Percentiles rank a stretch among this genome's conserved stretches.
Evolutionary conservation across 164 flowering plant species (phyloP).

Genomic region (Vitis rotundifolia): DNA sequence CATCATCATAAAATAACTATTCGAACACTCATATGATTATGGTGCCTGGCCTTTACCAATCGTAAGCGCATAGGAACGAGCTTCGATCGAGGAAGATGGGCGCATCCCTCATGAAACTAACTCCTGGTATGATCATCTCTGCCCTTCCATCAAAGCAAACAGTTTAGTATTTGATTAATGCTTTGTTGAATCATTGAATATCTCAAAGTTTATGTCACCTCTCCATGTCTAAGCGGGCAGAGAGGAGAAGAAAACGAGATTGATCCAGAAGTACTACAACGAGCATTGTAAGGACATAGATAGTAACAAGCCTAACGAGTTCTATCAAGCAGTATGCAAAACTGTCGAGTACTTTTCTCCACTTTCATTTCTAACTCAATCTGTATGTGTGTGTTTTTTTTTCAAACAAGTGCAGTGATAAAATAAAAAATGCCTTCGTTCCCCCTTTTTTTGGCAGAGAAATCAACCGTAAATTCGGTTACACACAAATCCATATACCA

Average conservation of each 20-base stretch:
- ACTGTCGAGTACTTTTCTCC: conserved; percentile 37
- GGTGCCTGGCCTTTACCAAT: too few relatives aligned
- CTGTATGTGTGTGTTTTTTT: background rate
- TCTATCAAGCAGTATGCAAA: conserved; percentile 44
- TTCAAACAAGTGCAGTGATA: background rate
- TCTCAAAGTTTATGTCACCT: too few relatives aligned
- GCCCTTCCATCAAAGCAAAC: background rate
- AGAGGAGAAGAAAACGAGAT: conserved; percentile 24
- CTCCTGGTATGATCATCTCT: conserved; percentile 20
- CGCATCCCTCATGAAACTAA: conserved; percentile 19
- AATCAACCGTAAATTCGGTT: conserved; percentile 39
- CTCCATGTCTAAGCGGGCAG: conserved; percentile 2
- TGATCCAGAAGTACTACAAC: conserved; percentile 18
- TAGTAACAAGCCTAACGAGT: background rate
- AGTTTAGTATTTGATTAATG: background rate
- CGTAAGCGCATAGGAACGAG: too few relatives aligned
- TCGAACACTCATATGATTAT: background rate
- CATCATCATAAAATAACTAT: background rate
- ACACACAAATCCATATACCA: conserved; percentile 50
- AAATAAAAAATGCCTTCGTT: background rate
- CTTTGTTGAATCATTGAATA: background rate
- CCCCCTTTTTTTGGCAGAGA: conserved; percentile 26
- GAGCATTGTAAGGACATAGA: background rate
- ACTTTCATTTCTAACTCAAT: background rate
- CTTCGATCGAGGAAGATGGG: conserved; percentile 20